Conservation (phyloP, 768 basidiomycete species). For the Xerocomus potaroensis region DNA sequence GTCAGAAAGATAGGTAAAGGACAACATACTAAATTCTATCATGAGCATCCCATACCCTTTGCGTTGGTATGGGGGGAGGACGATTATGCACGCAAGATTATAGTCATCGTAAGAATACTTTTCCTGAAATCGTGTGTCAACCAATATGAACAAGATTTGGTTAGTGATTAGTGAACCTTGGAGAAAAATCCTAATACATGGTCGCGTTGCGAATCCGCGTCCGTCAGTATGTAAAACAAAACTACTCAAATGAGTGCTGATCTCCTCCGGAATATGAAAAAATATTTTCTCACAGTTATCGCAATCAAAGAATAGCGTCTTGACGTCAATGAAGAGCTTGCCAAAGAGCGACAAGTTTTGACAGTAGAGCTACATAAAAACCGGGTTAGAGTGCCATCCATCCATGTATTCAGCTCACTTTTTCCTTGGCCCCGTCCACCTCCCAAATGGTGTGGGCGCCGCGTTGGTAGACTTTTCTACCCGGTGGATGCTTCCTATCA, state of each 20-base stretch:
- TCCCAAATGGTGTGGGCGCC: conserved; percentile 93
- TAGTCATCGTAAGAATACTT: conserved; percentile 95
- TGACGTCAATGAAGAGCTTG: conserved; percentile 98
- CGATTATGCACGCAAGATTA: conserved; percentile 95
- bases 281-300: conserved; percentile 64
- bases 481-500: conserved; percentile 69
- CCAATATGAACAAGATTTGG: background rate
- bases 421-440: conserved; percentile 83
- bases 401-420: conserved; percentile 51
- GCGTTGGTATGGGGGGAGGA: conserved; percentile 88
- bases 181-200: conserved; percentile 75
- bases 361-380: conserved; percentile 77
- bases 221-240: conserved; percentile 89
- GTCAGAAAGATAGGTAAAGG: background rate
- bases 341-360: conserved; percentile 95
- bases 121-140: conserved; percentile 48
- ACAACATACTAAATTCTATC: conserved; percentile 93
- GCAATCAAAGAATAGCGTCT: conserved; percentile 89
- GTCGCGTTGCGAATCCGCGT: conserved; percentile 72
- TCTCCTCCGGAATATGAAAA: background rate
- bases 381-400: background rate
- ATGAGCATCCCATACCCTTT: conserved; percentile 91
- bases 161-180: conserved; percentile 37
- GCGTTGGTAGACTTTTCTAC: conserved; percentile 83
- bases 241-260: conserved; percentile 35